Evolutionary conservation across 768 basidiomycete genomes (phyloP).

Genomic region (Multifurca ochricompacta): DNA sequence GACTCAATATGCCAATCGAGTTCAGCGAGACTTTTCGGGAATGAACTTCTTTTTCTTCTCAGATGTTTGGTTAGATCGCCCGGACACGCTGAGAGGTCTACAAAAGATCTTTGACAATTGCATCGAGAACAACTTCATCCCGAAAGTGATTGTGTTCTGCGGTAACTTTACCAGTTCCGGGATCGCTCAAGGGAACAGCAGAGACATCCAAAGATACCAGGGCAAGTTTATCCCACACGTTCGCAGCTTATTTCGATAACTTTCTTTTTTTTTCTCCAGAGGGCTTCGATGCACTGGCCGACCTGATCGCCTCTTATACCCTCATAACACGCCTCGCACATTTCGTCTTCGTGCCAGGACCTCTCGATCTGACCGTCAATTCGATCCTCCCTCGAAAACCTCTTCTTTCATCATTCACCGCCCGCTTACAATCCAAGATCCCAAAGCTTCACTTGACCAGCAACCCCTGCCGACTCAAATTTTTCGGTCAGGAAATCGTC

Average conservation of each 20-base stretch:
- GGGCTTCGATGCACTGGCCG: constrained; percentile 79
- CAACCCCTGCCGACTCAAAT: constrained; percentile 92
- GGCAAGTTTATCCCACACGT: constrained; percentile 36
- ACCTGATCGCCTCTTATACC: constrained; percentile 77
- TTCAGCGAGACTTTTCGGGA: constrained; percentile 64
- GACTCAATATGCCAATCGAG: constrained; percentile 53
- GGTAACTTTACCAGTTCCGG: constrained; percentile 91
- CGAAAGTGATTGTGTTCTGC: constrained; percentile 84
- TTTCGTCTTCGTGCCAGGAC: constrained; percentile 93
- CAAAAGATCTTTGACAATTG: constrained; percentile 86
- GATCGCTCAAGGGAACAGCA: constrained; percentile 67
- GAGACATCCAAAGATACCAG: constrained; percentile 78
- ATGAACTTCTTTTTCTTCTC: constrained; percentile 90
- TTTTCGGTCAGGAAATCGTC: constrained; percentile 93
- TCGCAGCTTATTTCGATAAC: neutral
- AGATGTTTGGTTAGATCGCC: constrained; percentile 92
- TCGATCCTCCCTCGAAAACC: constrained; percentile 74
- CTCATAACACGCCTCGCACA: constrained; percentile 70
- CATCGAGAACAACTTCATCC: constrained; percentile 79
- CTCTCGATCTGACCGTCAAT: constrained; percentile 79
- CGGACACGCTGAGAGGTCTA: constrained; percentile 71
- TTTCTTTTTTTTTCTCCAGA: constrained; percentile 42
- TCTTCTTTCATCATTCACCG: constrained; percentile 66
- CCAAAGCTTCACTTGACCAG: constrained; percentile 78
- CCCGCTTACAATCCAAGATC: constrained; percentile 60